Evolutionary conservation across 768 basidiomycete species (phyloP).

Genomic region (Boletus vinaceobasis): DNA sequence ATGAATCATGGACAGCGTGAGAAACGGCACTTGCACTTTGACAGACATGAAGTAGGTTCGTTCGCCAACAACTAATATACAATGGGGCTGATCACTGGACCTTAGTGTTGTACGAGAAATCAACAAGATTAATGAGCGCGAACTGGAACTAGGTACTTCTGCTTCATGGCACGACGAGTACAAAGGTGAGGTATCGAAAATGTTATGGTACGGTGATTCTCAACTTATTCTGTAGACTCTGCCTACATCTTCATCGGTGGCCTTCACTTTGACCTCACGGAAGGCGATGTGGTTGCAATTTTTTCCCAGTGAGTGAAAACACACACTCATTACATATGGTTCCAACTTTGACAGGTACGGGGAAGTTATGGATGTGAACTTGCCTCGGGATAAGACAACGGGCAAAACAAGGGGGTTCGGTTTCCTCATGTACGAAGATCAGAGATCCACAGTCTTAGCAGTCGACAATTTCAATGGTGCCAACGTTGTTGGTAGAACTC

Average conservation of each 20-base stretch:
- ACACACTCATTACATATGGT: not conserved
- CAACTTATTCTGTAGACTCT: constrained; percentile 54
- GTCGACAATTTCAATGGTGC: constrained; percentile 99
- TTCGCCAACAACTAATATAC: not conserved
- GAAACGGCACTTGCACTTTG: constrained; percentile 16
- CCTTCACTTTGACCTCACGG: constrained; percentile 82
- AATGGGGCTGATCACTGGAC: constrained; percentile 8
- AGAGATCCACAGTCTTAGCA: constrained; percentile 90
- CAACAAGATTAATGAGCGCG: constrained; percentile 86
- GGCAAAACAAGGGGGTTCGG: constrained; percentile 90
- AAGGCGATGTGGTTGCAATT: constrained; percentile 95
- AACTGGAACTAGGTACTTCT: constrained; percentile 72
- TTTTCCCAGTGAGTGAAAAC: constrained; percentile 83
- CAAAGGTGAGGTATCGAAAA: constrained; percentile 48
- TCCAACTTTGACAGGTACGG: constrained; percentile 64
- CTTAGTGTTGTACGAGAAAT: constrained; percentile 89
- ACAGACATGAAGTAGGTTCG: constrained; percentile 67
- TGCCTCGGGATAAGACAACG: constrained; percentile 91
- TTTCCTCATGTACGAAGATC: constrained; percentile 99
- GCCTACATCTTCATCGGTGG: constrained; percentile 95
- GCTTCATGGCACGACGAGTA: constrained; percentile 97
- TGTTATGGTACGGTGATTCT: not conserved
- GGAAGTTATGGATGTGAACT: constrained; percentile 92
- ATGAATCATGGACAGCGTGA: constrained; percentile 13
- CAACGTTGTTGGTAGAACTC: constrained; percentile 75